phyloP scores from a whole-genome alignment of 2,329 filamentous ascomycete species.

The Aaosphaeria arxii region DNA sequence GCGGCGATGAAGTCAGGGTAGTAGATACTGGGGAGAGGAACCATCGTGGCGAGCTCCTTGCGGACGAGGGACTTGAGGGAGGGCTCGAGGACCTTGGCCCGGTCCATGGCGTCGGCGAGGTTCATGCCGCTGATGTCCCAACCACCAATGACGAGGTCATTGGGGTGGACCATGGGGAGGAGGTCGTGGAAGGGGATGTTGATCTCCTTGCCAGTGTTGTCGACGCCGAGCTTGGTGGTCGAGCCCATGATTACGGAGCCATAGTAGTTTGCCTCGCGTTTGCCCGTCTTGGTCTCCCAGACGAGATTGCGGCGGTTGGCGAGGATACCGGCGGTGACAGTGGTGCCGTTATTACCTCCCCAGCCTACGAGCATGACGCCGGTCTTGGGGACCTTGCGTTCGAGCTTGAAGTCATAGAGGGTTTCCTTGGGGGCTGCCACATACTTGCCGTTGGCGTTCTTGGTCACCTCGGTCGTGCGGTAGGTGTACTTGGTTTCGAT shows the following conservation, averaged over 20 bases:
- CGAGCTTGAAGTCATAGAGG: conserved; percentile 94
- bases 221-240: conserved; percentile 92
- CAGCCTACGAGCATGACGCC: conserved; percentile 97
- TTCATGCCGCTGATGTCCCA: conserved; percentile 97
- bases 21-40: conserved; percentile 91
- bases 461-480: conserved; percentile 81
- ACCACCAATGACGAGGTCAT: conserved; percentile 90
- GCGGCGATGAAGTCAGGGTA: conserved; percentile 99
- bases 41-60: conserved; percentile 90
- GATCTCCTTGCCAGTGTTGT: conserved; percentile 81
- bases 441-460: conserved; percentile 69
- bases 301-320: conserved; percentile 83
- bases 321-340: conserved; percentile 93
- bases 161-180: conserved; percentile 94
- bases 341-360: conserved; percentile 98
- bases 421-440: conserved; percentile 85
- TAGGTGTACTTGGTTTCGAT: conserved; percentile 97
- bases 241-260: conserved; percentile 96
- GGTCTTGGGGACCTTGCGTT: conserved; percentile 87
- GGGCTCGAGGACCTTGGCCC: conserved; percentile 92
- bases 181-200: conserved; percentile 95
- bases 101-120: conserved; percentile 89
- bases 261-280: conserved; percentile 90
- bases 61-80: conserved; percentile 82
- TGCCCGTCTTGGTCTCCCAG: conserved; percentile 93